phyloP scores from a whole-genome alignment of 2,329 filamentous ascomycete genomes.

The Tympanopsis confertula region DNA sequence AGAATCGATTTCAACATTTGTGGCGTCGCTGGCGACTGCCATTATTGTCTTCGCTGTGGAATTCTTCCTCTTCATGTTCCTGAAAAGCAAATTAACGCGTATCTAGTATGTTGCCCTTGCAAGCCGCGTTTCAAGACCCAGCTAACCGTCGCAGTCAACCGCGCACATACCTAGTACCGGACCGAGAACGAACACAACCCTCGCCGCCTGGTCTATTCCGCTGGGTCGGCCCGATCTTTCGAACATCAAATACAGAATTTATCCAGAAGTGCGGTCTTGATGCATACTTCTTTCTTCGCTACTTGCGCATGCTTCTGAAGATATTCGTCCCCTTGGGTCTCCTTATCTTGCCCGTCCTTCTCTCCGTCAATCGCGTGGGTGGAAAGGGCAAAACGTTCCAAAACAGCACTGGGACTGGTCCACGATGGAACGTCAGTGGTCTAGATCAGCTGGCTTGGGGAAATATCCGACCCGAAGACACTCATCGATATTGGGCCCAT shows the following conservation, averaged over 20 bases:
- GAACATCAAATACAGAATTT: conserved; percentile 65
- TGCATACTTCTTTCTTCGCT: conserved; percentile 94
- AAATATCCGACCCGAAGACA: conserved; percentile 61
- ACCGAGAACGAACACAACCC: conserved; percentile 69
- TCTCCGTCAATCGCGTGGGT: conserved; percentile 72
- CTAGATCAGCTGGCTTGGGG: conserved; percentile 79
- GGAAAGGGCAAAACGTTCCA: conserved; percentile 50
- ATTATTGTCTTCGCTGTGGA: neutral
- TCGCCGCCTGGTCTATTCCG: conserved; percentile 47
- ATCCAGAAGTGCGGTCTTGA: conserved; percentile 94
- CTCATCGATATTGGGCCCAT: conserved; percentile 71
- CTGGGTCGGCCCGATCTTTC: conserved; percentile 47
- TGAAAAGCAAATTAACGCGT: neutral
- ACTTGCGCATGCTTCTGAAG: conserved; percentile 60
- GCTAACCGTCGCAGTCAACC: conserved; percentile 45
- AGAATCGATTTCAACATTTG: neutral
- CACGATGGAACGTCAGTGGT: conserved; percentile 35
- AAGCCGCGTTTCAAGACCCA: conserved; percentile 5
- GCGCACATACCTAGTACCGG: conserved; percentile 74
- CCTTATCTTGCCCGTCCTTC: conserved; percentile 81
- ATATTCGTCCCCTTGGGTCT: conserved; percentile 58
- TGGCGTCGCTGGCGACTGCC: neutral
- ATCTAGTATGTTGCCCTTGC: neutral
- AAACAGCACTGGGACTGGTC: conserved; percentile 20
- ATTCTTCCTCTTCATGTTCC: conserved; percentile 1